Percentiles rank a stretch among this genome's conserved stretches.
phyloP scores from a whole-genome alignment of 2,329 filamentous ascomycete genomes.

The Knufia fluminis region DNA sequence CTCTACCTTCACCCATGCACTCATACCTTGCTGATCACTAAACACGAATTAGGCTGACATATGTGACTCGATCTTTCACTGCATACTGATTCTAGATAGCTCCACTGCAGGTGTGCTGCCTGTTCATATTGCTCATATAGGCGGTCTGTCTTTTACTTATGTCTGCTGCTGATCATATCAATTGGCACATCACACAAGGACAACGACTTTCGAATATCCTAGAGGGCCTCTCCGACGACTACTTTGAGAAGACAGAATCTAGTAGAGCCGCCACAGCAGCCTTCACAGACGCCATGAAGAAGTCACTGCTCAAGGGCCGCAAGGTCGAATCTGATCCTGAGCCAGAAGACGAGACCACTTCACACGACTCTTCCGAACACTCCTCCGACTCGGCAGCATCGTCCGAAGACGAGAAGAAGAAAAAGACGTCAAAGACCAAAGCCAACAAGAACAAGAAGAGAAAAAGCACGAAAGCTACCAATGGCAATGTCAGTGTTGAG shows the following conservation, averaged over 20 bases:
- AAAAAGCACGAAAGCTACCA: conserved; percentile 10
- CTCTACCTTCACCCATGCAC: not conserved
- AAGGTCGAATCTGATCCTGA: conserved; percentile 2
- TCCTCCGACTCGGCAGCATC: conserved; percentile 10
- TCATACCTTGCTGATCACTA: not conserved
- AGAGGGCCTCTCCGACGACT: too few relatives aligned
- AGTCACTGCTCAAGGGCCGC: not conserved
- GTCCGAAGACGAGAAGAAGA: conserved; percentile 13
- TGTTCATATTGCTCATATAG: not conserved
- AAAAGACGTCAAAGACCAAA: conserved; percentile 14
- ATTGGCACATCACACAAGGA: too few relatives aligned
- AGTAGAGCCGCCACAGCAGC: not conserved
- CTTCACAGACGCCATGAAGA: not conserved
- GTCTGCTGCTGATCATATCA: not conserved
- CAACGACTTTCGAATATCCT: too few relatives aligned
- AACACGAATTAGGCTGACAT: not conserved
- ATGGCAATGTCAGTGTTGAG: not conserved
- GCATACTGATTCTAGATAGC: not conserved
- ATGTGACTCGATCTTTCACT: not conserved
- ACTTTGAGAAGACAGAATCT: too few relatives aligned
- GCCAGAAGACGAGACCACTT: not conserved
- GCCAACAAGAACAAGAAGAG: conserved; percentile 9
- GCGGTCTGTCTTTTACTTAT: not conserved
- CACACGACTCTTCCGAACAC: conserved; percentile 8
- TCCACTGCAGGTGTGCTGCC: not conserved